A percentile compares a stretch with the other conserved stretches of the same genome.
phyloP scores from a whole-genome alignment of 306 rosid genomes.

The Alnus rubra region DNA sequence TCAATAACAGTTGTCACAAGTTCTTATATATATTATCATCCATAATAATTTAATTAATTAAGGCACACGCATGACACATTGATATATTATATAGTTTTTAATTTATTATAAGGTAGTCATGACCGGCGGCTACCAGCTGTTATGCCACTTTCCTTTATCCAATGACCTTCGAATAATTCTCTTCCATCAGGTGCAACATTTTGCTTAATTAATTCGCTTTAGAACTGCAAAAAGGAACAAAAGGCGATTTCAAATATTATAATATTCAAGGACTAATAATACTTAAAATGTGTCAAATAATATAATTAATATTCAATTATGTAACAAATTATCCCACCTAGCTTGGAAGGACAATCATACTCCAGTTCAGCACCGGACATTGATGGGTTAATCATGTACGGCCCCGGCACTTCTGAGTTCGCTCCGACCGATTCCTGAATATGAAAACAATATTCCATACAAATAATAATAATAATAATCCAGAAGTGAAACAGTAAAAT shows the following conservation, averaged over 20 bases:
- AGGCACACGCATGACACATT: background rate
- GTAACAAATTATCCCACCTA: conserved; percentile 4
- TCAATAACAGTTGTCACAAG: background rate
- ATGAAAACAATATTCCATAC: background rate
- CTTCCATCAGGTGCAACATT: background rate
- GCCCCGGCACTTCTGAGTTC: background rate
- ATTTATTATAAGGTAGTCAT: background rate
- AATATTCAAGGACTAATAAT: no score
- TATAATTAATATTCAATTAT: no score
- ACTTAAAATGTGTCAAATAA: no score
- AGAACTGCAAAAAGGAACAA: background rate
- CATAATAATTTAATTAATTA: background rate
- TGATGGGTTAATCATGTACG: conserved; percentile 13
- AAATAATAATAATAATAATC: no score
- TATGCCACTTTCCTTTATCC: background rate
- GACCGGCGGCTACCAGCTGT: background rate
- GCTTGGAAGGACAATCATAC: background rate
- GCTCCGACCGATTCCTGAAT: background rate
- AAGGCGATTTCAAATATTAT: background rate
- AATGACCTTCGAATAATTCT: background rate
- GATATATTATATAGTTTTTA: background rate
- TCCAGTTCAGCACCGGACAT: background rate
- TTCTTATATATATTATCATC: background rate
- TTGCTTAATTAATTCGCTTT: background rate
- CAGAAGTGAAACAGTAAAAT: background rate